Evolutionary conservation across 2,329 filamentous ascomycete species (phyloP).

Genomic region (Dactylellina sp.): DNA sequence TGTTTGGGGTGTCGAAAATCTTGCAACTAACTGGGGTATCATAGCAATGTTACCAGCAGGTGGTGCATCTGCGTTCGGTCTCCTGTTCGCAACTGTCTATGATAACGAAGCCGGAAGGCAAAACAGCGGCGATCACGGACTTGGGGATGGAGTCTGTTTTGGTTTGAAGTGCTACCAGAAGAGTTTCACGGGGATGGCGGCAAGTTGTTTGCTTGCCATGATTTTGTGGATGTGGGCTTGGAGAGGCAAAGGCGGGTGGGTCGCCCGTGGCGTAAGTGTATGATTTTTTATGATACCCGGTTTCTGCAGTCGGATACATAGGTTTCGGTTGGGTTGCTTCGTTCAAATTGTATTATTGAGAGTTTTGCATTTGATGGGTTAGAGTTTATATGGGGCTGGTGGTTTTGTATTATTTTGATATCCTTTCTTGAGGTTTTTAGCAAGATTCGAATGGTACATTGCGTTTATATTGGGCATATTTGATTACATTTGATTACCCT

Average conservation of each 20-base stretch:
- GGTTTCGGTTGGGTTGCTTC: neutral
- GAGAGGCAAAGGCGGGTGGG: slow-evolving; percentile 61
- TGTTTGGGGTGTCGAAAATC: slow-evolving; percentile 98
- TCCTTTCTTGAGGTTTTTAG: neutral
- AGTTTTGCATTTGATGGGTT: slow-evolving; percentile 4
- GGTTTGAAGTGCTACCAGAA: slow-evolving; percentile 82
- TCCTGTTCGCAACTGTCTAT: slow-evolving; percentile 86
- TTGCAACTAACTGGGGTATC: slow-evolving; percentile 97
- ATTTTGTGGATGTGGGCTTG: slow-evolving; percentile 63
- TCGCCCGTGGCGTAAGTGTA: slow-evolving; percentile 58
- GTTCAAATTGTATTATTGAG: neutral
- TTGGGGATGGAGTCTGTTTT: slow-evolving; percentile 75
- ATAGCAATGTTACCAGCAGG: slow-evolving; percentile 90
- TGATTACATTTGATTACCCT: neutral
- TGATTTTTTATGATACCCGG: slow-evolving; percentile 31
- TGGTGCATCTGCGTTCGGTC: slow-evolving; percentile 88
- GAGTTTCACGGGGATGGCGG: slow-evolving; percentile 87
- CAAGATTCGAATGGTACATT: neutral
- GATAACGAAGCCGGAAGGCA: slow-evolving; percentile 72
- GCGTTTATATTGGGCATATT: neutral
- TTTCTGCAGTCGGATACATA: slow-evolving; percentile 3
- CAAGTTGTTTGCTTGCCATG: slow-evolving; percentile 66
- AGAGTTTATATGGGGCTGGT: neutral
- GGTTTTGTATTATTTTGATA: neutral
- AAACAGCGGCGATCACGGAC: slow-evolving; percentile 57